Base-by-base conservation (phyloP, 805 yeast species). In the Barnettozyma vustinii region DNA sequence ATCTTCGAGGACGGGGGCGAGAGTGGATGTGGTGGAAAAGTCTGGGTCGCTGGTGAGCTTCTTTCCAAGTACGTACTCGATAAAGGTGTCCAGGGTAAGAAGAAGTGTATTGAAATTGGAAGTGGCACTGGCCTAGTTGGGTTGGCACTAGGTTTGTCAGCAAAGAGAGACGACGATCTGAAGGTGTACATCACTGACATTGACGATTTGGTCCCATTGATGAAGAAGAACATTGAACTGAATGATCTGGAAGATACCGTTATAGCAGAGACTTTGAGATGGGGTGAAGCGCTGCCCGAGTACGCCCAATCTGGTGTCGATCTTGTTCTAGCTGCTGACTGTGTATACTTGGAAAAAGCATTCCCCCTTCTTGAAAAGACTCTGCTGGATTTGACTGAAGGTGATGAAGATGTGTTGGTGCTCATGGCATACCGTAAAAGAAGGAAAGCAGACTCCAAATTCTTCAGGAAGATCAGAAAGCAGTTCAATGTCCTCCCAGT, bases 81-180 rank as follows among this genome's bases (percentile, higher is more conserved):
- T 40, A 51, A 51, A 18, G 54, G 54, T 5, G 35, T 54, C 1
- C 23, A 45, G 5, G 53, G 52, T 10, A 52, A 58, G 39, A 58
- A 54, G 33, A 67, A 66, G 33, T 66, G 77, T 5, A 56, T 79
- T 12, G 84, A 79, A 53, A 61, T 79, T 16, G 84, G 84, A 0
- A 70, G 79, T 50, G 84, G 84, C 4, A 79, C 84, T 0, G 84
- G 84, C 0, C 62, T 80, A 2, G 78, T 75, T 7, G 84, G 83
- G 1, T 48, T 70, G 15, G 64, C 69, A 13, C 51, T 68, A 10
- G 72, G 68, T 5, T 48, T 60, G 43, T 53, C 52, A 45, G 48
- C 49, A 42, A 49, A 53, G 42, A 42, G 55, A 37, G 53, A 49
- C 37, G 45, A 50, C 9, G 70, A 67, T 44, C 54, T 66, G 45